Conservation (phyloP, 2,329 filamentous ascomycete species). For the Neonectria magnoliae region DNA sequence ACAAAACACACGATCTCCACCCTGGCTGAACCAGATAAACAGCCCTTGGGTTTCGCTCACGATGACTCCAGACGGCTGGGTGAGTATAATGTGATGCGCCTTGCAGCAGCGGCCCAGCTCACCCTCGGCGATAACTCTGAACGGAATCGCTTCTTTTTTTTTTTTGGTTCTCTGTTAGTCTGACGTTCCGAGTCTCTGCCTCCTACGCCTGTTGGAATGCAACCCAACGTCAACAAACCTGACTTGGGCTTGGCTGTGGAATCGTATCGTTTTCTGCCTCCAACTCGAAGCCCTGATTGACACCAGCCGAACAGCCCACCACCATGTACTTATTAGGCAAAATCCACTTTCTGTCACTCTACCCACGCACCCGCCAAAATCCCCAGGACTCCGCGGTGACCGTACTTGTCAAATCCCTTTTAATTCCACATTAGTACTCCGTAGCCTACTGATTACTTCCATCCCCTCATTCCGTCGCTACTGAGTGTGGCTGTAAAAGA, state of each 20-base stretch:
- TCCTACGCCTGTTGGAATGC: conserved; percentile 21
- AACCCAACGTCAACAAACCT: conserved; percentile 8
- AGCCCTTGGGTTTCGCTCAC: not conserved
- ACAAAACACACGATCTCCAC: conserved; percentile 2
- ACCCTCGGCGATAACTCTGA: conserved; percentile 19
- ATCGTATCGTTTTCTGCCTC: conserved; percentile 4
- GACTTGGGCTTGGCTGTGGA: conserved; percentile 3
- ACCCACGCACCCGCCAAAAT: conserved; percentile 3
- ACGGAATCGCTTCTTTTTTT: conserved; percentile 7
- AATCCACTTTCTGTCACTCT: conserved; percentile 8
- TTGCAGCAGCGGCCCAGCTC: not conserved
- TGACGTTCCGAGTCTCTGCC: conserved; percentile 1
- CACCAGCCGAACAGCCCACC: conserved; percentile 17
- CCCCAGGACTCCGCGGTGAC: not conserved
- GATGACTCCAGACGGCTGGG: not conserved
- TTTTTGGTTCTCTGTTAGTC: conserved; percentile 1
- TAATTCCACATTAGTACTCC: not conserved
- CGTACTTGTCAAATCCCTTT: conserved; percentile 10
- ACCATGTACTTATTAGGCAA: not conserved
- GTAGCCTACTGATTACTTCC: not conserved
- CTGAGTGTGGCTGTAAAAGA: conserved; percentile 7
- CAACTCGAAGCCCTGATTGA: conserved; percentile 1
- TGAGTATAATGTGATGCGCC: conserved; percentile 4
- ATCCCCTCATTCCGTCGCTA: conserved; percentile 8
- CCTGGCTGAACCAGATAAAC: conserved; percentile 4